These are phyloP conservation scores for Barbatosphaeria neglecta DNA, from an alignment of 495 filamentous ascomycete genomes.

Conservation along the genomic window DNA sequence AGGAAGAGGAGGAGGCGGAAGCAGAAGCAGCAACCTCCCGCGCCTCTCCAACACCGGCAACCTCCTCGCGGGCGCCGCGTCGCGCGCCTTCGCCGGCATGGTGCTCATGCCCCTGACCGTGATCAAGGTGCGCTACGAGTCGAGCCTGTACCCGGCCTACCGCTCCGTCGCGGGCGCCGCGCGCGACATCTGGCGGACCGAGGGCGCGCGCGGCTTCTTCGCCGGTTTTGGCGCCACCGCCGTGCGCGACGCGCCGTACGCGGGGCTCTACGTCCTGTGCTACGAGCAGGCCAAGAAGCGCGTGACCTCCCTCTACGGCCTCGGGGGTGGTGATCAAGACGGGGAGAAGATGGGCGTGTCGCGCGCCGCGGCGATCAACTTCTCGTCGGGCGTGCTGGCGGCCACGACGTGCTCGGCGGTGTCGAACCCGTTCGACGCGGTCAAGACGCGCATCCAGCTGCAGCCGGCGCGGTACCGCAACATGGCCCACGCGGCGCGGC, in stretches of 20 bases:
- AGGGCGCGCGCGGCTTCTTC: slow-evolving; percentile 81
- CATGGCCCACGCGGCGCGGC: slow-evolving; percentile 59
- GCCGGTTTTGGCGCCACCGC: slow-evolving; percentile 89
- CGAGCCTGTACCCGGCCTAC: slow-evolving; percentile 64
- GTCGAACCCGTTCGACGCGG: slow-evolving; percentile 92
- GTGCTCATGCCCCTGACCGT: slow-evolving; percentile 94
- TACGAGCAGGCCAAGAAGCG: slow-evolving; percentile 80
- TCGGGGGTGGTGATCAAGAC: slow-evolving; percentile 5
- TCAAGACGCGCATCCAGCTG: slow-evolving; percentile 92
- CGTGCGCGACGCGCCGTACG: slow-evolving; percentile 87
- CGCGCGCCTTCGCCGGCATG: slow-evolving; percentile 74
- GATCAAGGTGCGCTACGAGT: slow-evolving; percentile 93
- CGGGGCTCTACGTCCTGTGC: slow-evolving; percentile 85
- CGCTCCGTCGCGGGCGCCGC: slow-evolving; percentile 60
- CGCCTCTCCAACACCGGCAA: slow-evolving; percentile 80
- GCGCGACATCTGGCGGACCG: slow-evolving; percentile 58
- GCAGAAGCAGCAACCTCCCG: slow-evolving; percentile 35
- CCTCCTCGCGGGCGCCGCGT: slow-evolving; percentile 69
- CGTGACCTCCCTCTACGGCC: slow-evolving; percentile 32
- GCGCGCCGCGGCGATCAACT: slow-evolving; percentile 67
- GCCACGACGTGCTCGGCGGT: slow-evolving; percentile 72
- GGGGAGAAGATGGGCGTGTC: slow-evolving; percentile 15
- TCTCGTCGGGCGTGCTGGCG: slow-evolving; percentile 65
- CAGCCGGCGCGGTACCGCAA: slow-evolving; percentile 76
- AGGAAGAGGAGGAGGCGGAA: background rate